Conservation (phyloP, 2,329 filamentous ascomycete species). For the Alternaria arbusti region DNA sequence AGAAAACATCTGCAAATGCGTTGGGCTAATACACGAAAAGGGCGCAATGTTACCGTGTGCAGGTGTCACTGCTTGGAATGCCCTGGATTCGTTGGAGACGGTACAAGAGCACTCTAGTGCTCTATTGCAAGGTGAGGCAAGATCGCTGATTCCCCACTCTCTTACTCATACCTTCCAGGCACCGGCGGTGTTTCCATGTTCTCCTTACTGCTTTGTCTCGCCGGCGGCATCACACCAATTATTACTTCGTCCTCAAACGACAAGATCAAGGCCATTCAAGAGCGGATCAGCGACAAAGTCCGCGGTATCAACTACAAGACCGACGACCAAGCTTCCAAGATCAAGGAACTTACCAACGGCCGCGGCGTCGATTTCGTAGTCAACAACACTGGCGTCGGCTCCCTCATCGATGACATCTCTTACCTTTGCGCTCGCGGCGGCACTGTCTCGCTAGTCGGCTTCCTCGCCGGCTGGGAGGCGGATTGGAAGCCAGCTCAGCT, state of each 20-base stretch:
- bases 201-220: conserved; percentile 32
- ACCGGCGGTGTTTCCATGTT: conserved; percentile 52
- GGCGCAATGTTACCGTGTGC: conserved; percentile 30
- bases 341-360: conserved; percentile 53
- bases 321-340: conserved; percentile 62
- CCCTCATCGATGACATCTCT: conserved; percentile 22
- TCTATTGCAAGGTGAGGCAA: conserved; percentile 15
- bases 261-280: conserved; percentile 59
- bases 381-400: conserved; percentile 42
- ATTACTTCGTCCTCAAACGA: conserved; percentile 64
- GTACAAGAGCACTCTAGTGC: conserved; percentile 15
- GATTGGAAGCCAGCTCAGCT: conserved; percentile 16
- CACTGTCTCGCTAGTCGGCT: conserved; percentile 34
- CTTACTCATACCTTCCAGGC: conserved; percentile 13
- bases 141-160: neutral
- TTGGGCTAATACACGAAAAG: neutral
- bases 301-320: conserved; percentile 65
- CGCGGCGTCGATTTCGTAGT: conserved; percentile 56
- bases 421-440: conserved; percentile 21
- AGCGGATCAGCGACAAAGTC: conserved; percentile 19
- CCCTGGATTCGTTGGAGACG: conserved; percentile 21
- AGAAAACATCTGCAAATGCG: neutral
- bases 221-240: conserved; percentile 53
- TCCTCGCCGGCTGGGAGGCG: conserved; percentile 22
- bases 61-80: conserved; percentile 33